Percentiles rank a stretch among this genome's conserved stretches.
Evolutionary conservation across 2,329 filamentous ascomycete genomes (phyloP).

Genomic region (Aspergillus chevalieri): DNA sequence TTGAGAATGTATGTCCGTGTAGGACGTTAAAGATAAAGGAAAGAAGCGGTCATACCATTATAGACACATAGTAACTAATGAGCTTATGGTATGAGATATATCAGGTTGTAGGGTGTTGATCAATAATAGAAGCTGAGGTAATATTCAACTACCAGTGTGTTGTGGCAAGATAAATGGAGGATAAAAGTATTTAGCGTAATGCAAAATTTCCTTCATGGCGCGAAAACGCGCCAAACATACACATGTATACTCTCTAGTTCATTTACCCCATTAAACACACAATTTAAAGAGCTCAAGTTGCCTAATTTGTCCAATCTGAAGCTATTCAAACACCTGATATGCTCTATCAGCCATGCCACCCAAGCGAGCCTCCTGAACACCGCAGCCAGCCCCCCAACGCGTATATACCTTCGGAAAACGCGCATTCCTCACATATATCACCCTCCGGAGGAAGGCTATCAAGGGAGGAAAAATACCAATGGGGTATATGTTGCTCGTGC

Average conservation of each 20-base stretch:
- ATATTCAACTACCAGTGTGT: too few relatives aligned
- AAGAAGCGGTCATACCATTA: too few relatives aligned
- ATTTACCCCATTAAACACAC: background rate
- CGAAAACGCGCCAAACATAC: background rate
- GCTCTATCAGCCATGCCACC: background rate
- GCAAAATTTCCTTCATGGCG: background rate
- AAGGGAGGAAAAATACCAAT: background rate
- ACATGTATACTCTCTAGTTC: background rate
- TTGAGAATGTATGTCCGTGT: too few relatives aligned
- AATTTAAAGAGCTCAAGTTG: background rate
- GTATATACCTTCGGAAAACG: background rate
- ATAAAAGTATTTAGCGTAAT: background rate
- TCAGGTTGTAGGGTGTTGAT: too few relatives aligned
- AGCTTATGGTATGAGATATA: too few relatives aligned
- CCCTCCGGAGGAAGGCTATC: background rate
- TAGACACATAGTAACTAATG: too few relatives aligned
- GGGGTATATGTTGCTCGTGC: background rate
- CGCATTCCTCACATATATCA: background rate
- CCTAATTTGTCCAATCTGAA: background rate
- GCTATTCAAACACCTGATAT: background rate
- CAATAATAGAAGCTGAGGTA: too few relatives aligned
- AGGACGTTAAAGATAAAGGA: too few relatives aligned
- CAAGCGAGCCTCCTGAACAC: background rate
- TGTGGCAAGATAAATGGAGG: too few relatives aligned
- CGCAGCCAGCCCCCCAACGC: background rate